Evolutionary conservation across 139 green algal species (phyloP).

Genomic region (Volvox reticuliferus): DNA sequence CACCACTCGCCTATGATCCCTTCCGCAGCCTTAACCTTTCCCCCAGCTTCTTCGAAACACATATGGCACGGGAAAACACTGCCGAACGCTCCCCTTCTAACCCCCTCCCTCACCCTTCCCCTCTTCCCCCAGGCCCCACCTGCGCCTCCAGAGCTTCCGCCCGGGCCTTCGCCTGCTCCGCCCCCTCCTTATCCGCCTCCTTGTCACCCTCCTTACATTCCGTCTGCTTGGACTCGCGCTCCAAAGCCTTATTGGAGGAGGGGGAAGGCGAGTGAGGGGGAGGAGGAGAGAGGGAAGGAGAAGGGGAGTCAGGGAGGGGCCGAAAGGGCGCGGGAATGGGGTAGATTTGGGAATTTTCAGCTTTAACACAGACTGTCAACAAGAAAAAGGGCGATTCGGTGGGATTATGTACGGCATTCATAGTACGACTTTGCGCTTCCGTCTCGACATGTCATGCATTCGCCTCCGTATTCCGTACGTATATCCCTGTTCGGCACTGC

Average conservation of each 20-base stretch:
- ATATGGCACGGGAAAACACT: too few species aligned
- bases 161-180: neutral
- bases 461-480: too few species aligned
- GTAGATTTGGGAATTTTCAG: neutral
- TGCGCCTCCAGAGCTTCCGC: slow-evolving; percentile 7
- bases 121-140: neutral
- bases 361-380: neutral
- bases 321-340: too few species aligned
- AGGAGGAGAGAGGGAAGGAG: neutral
- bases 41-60: too few species aligned
- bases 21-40: too few species aligned
- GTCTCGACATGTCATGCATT: too few species aligned
- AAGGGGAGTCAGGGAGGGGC: neutral
- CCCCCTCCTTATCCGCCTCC: neutral
- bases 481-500: too few species aligned
- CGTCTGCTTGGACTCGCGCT: slow-evolving; percentile 6
- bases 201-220: neutral
- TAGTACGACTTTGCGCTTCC: too few species aligned
- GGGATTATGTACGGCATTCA: neutral
- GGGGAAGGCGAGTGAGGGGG: neutral
- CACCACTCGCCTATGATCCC: too few species aligned
- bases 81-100: neutral
- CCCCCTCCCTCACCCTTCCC: neutral
- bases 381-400: too few species aligned
- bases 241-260: neutral